Conservation (phyloP, 1,284 basidiomycete genomes). For the Microbotryum silenes-acaulis region DNA sequence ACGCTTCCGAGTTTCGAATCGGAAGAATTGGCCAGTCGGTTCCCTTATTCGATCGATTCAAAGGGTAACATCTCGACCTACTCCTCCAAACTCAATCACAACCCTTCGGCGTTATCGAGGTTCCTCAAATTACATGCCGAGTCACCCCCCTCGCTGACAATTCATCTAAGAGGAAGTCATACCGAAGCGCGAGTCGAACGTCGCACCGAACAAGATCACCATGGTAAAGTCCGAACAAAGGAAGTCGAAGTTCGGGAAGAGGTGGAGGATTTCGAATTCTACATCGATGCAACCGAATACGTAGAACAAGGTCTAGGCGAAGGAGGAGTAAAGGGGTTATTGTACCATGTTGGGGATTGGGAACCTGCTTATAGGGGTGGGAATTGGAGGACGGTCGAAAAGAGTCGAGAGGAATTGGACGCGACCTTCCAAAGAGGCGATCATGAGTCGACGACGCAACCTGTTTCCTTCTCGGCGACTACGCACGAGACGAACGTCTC, state of each 20-base stretch:
- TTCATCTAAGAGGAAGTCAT: neutral
- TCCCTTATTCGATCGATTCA: neutral
- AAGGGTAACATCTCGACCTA: conserved; percentile 2
- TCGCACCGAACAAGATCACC: neutral
- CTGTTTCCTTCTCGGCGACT: neutral
- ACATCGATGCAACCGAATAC: neutral
- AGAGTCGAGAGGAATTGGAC: neutral
- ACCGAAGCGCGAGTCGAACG: neutral
- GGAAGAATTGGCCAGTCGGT: neutral
- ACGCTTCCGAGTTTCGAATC: neutral
- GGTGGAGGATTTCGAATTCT: conserved; percentile 10
- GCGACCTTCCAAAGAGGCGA: neutral
- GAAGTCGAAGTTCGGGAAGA: conserved; percentile 1
- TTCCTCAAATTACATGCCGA: conserved; percentile 3
- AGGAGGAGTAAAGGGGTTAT: conserved; percentile 1
- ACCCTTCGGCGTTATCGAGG: neutral
- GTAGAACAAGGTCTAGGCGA: conserved; percentile 5
- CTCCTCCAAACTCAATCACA: neutral
- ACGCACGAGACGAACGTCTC: neutral
- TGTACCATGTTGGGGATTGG: conserved; percentile 9
- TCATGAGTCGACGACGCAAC: neutral
- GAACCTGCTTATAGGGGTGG: conserved; percentile 8
- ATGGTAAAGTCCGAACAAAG: neutral
- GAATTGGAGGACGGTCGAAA: neutral
- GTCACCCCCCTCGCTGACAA: neutral